A percentile compares a stretch with the other conserved stretches of the same genome.
phyloP scores from a whole-genome alignment of 805 yeast genomes.

The Saccharomyces cerevisiae region DNA sequence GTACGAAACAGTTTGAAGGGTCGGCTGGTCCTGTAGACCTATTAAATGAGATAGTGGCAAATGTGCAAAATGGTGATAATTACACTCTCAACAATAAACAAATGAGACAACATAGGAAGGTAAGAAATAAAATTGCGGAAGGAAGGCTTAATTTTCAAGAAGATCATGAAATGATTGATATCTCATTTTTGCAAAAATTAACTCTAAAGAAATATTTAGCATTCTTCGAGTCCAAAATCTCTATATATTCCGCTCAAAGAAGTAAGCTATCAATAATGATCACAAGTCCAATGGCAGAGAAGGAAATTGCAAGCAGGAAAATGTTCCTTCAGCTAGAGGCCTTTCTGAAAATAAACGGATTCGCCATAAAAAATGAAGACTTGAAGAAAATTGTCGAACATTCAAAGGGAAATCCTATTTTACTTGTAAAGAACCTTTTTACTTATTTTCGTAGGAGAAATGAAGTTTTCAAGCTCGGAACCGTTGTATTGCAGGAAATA shows the following conservation, averaged over 20 bases:
- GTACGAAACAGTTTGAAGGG: constrained; percentile 6
- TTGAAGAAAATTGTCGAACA: constrained; percentile 33
- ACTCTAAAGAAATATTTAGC: constrained; percentile 28
- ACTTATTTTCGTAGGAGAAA: constrained; percentile 37
- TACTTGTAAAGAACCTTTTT: constrained; percentile 35
- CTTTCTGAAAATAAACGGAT: constrained; percentile 40
- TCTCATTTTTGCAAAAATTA: constrained; percentile 25
- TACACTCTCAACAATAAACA: constrained; percentile 14
- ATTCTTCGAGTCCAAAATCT: constrained; percentile 32
- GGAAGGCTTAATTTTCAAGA: constrained; percentile 36
- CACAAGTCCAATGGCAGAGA: constrained; percentile 30
- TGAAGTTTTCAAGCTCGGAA: constrained; percentile 32
- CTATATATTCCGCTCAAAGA: constrained; percentile 32
- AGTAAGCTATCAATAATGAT: constrained; percentile 39
- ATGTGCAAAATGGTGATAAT: constrained; percentile 30
- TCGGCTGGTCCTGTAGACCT: constrained; percentile 32
- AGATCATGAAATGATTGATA: constrained; percentile 31
- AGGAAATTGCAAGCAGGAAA: constrained; percentile 31
- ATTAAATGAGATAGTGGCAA: constrained; percentile 29
- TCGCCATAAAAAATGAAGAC: constrained; percentile 37
- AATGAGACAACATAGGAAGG: constrained; percentile 38
- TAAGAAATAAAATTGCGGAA: constrained; percentile 44
- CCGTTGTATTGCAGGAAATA: constrained; percentile 31
- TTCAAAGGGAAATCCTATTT: constrained; percentile 33
- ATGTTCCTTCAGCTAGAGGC: constrained; percentile 36